A percentile compares a stretch with the other conserved stretches of the same genome.
Conservation (phyloP, 345 rosid genomes). For the Stellera chamaejasme region DNA sequence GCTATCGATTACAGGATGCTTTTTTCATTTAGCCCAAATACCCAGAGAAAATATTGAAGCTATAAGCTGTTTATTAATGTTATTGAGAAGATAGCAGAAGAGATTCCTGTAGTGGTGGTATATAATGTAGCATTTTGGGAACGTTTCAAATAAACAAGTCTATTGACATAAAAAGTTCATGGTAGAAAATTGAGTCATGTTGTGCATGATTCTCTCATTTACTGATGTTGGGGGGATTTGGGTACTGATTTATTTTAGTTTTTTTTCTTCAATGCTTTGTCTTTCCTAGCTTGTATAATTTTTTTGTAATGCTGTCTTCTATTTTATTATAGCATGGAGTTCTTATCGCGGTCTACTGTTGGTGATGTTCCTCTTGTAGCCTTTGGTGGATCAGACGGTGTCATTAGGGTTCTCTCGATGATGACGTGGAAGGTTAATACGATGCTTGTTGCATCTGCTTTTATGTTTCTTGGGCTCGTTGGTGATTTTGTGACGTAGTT, state of each 20-base stretch:
- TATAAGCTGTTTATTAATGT: too few relatives aligned
- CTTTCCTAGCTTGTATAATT: not conserved
- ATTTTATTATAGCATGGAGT: conserved; percentile 74
- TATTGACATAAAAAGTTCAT: too few relatives aligned
- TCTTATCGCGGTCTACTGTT: conserved; percentile 64
- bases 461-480: conserved; percentile 13
- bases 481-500: not conserved
- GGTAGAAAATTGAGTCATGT: too few relatives aligned
- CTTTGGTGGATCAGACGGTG: conserved; percentile 97
- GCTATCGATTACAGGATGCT: too few relatives aligned
- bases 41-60: too few relatives aligned
- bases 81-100: too few relatives aligned
- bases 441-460: conserved; percentile 6
- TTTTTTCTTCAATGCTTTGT: conserved; percentile 5
- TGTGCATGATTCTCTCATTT: too few relatives aligned
- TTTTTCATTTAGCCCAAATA: too few relatives aligned
- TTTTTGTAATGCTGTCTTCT: conserved; percentile 1
- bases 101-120: too few relatives aligned
- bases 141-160: too few relatives aligned
- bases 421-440: conserved; percentile 91
- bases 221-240: too few relatives aligned
- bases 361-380: conserved; percentile 98
- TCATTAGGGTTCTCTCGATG: conserved; percentile 98
- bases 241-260: not conserved
- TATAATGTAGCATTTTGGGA: too few relatives aligned